A percentile compares a stretch with the other conserved stretches of the same genome.
Conservation (phyloP, 352 stramenopile genomes). For the Paralagenidium karlingii region DNA sequence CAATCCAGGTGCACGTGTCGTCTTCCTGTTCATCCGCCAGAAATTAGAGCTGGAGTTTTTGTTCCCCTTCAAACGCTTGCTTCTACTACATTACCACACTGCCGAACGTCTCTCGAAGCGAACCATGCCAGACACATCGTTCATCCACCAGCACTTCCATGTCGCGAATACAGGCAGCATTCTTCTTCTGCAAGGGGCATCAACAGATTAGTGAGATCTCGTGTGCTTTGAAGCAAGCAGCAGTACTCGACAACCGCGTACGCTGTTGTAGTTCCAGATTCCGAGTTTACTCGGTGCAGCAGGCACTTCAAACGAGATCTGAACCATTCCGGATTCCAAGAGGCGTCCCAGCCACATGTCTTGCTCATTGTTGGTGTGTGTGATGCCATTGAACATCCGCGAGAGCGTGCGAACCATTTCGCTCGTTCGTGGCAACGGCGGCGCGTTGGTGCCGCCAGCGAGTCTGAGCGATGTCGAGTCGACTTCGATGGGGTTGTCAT, state of each 20-base stretch:
- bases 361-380: constrained; percentile 46
- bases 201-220: no score
- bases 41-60: no score
- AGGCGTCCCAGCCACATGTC: constrained; percentile 71
- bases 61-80: no score
- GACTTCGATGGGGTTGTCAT: constrained; percentile 40
- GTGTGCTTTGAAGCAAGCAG: no score
- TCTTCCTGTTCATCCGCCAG: constrained; percentile 61
- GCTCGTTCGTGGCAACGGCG: constrained; percentile 34
- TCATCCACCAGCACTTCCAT: constrained; percentile 47
- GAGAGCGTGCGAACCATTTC: constrained; percentile 53
- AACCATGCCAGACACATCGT: constrained; percentile 63
- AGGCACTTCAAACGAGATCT: constrained; percentile 36
- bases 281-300: constrained; percentile 44
- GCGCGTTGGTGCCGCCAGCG: constrained; percentile 28
- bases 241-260: no score
- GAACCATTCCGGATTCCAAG: constrained; percentile 37
- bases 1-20: constrained; percentile 56
- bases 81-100: no score
- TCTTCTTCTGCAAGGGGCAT: no score
- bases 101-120: constrained; percentile 53
- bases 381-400: constrained; percentile 41
- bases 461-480: constrained; percentile 29
- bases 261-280: constrained; percentile 75
- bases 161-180: constrained; percentile 38